Evolutionary conservation across 2,329 filamentous ascomycete genomes (phyloP), one percentile per base, ranked within the genome.

Genomic region (Trichoderma pleuroti): DNA sequence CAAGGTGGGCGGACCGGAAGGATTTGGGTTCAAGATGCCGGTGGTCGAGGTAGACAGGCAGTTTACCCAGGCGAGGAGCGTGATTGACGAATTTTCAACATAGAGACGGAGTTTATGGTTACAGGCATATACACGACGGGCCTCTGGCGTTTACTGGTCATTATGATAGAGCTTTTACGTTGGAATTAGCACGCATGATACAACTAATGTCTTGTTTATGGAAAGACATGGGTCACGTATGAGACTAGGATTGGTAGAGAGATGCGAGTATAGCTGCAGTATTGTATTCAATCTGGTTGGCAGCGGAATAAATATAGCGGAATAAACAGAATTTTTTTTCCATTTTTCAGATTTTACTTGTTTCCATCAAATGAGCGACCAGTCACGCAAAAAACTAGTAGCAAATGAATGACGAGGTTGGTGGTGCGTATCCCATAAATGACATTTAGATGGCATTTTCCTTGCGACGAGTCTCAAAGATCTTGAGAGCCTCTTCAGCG

Each of bases 401-500:
- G 5, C 52, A 57, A 69, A 69, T 69, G 67, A 69, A 54, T 69
- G 59, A 68, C 57, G 12, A 8, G 24, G 26, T 26, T 11, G 26
- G 39, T 34, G 24, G 5, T 36, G 39, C 3, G 3, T n/a, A 5
- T 24, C 16, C 56, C 56, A 68, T 7, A 24, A 24, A 32, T 24
- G 7, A 18, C 59, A 49, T 66, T 57, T 60, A 68, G 21, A 64
- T 24, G n/a, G 86, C 87, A 76, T 94, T 94, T 86, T 96, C 88
- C 76, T 87, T 87, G 87, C 93, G 91, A 76, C 93, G 90, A 75
- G 88, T 82, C 46, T 96, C 93, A 75, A 93, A 94, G 70, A 97
- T 86, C 74, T 86, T 88, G 74, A 97, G 83, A 0, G 91, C 92
- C 82, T 95, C 93, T 84, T 97, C 93, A 11, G 94, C 94, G 77